These are phyloP conservation scores for Chlamydomonas sphaeroides DNA, from an alignment of 139 green algal species.

Conservation along the genomic window DNA sequence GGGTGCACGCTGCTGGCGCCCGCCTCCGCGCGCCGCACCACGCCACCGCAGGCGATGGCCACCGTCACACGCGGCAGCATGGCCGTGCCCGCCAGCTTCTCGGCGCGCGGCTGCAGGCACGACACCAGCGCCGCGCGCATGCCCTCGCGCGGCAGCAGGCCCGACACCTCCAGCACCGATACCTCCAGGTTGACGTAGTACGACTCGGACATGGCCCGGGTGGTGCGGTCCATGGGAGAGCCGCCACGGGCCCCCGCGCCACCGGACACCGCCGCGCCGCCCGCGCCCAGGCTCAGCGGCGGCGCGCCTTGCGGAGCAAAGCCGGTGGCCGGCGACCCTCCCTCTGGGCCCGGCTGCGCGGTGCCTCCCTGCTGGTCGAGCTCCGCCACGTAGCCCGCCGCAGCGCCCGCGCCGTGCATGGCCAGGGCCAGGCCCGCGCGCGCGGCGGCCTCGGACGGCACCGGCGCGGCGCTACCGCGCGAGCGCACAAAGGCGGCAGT, in stretches of 20 bases:
- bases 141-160: constrained; percentile 44
- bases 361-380: too few relatives aligned
- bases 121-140: constrained; percentile 31
- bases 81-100: background rate
- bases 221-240: background rate
- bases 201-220: constrained; percentile 50
- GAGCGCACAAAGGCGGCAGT: constrained; percentile 24
- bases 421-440: background rate
- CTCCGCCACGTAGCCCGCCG: background rate
- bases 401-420: background rate
- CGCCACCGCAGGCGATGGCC: background rate
- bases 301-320: too few relatives aligned
- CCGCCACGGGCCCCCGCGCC: too few relatives aligned
- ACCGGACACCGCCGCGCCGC: too few relatives aligned
- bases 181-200: constrained; percentile 63
- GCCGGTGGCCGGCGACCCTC: too few relatives aligned
- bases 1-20: constrained; percentile 28
- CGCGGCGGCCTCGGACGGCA: background rate
- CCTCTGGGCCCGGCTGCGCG: too few relatives aligned
- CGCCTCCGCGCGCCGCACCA: background rate
- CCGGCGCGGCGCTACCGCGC: background rate
- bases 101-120: constrained; percentile 13
- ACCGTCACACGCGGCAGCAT: constrained; percentile 39
- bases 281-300: background rate
- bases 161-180: constrained; percentile 59